A percentile compares a stretch with the other conserved stretches of the same genome.
phyloP scores from a whole-genome alignment of 495 filamentous ascomycete species.

The Aspergillus ostianus region DNA sequence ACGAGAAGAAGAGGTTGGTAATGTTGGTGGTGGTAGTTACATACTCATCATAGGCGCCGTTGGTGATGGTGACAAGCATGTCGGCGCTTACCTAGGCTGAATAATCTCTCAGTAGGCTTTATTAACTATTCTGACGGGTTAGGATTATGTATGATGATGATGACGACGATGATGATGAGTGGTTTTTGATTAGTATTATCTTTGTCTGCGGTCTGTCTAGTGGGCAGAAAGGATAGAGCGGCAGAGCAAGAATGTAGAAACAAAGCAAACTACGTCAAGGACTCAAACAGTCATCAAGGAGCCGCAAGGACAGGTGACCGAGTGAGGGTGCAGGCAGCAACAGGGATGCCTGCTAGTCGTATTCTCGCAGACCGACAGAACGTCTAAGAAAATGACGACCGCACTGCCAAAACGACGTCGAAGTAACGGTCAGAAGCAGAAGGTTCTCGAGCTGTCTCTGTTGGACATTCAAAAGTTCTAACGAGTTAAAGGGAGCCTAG shows the following conservation, averaged over 20 bases:
- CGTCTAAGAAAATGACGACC: not conserved
- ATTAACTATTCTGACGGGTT: not conserved
- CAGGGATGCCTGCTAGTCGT: not conserved
- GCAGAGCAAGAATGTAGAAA: too few relatives aligned
- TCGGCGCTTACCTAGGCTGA: not conserved
- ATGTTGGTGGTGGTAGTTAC: not conserved
- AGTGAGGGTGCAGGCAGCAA: not conserved
- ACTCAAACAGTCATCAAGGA: not conserved
- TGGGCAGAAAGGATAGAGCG: too few relatives aligned
- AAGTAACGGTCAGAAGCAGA: slow-evolving; percentile 1
- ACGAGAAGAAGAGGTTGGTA: not conserved
- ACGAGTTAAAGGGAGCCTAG: not conserved
- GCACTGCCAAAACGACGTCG: not conserved
- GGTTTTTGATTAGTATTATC: too few relatives aligned
- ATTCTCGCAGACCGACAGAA: slow-evolving; percentile 1
- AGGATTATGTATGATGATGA: not conserved
- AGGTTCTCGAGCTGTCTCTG: not conserved
- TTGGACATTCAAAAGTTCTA: too few relatives aligned
- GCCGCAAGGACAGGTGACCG: not conserved
- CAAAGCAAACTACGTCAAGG: too few relatives aligned
- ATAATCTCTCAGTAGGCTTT: not conserved
- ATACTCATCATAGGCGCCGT: not conserved
- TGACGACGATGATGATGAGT: too few relatives aligned
- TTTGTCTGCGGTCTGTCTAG: too few relatives aligned
- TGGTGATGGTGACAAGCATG: not conserved